Evolutionary conservation across 1,284 basidiomycete genomes (phyloP).

Genomic region (Rhodotorula sp.): DNA sequence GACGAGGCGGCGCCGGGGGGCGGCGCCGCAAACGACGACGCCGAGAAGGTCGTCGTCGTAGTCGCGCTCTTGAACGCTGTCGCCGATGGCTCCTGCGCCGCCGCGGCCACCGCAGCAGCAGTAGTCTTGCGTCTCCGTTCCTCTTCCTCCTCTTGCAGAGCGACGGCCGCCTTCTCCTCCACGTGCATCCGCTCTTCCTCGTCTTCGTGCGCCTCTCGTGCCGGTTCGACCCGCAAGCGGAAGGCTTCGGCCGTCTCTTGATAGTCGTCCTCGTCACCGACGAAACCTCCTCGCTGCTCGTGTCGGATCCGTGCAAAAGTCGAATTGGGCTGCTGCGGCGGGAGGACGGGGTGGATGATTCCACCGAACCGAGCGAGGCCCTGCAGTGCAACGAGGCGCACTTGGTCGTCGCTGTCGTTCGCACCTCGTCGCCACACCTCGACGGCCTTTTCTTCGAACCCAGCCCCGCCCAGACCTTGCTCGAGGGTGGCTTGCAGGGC

Average conservation of each 20-base stretch:
- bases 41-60: slow-evolving; percentile 5
- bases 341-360: slow-evolving; percentile 20
- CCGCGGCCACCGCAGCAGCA: background rate
- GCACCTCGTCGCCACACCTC: slow-evolving; percentile 18
- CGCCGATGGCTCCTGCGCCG: background rate
- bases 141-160: background rate
- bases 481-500: slow-evolving; percentile 9
- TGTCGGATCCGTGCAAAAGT: slow-evolving; percentile 1
- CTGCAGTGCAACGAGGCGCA: slow-evolving; percentile 4
- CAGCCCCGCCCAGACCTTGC: slow-evolving; percentile 1
- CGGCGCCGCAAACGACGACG: slow-evolving; percentile 6
- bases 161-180: background rate
- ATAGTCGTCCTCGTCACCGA: slow-evolving; percentile 18
- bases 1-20: background rate
- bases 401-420: slow-evolving; percentile 13
- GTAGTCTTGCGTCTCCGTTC: slow-evolving; percentile 1
- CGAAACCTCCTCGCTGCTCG: slow-evolving; percentile 16
- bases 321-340: slow-evolving; percentile 22
- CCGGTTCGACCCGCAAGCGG: slow-evolving; percentile 3
- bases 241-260: slow-evolving; percentile 20
- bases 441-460: slow-evolving; percentile 13
- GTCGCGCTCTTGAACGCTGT: background rate
- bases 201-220: background rate
- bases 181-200: slow-evolving; percentile 4
- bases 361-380: background rate